Base-by-base conservation (phyloP, 1,284 basidiomycete species). In the Cutaneotrichosporon sp. region DNA sequence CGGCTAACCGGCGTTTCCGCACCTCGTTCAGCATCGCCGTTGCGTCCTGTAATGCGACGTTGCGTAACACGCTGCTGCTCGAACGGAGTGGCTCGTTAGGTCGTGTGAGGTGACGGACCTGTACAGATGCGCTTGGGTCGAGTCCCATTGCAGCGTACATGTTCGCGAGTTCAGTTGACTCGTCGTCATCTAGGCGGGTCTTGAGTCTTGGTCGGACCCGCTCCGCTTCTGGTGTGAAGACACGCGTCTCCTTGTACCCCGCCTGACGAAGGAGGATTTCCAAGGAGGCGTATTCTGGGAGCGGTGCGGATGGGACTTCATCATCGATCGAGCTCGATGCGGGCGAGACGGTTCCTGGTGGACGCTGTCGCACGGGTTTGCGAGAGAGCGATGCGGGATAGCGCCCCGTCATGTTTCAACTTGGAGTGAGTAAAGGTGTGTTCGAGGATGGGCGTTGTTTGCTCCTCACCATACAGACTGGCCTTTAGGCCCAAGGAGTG, bases 191-290 rank as follows among this genome's bases (percentile, higher is more conserved):
- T 72, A 67, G 5, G 34, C 69, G 69, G 40, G 66, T 65, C 34
- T 73, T 73, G 46, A 77, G 70, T 7, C 73, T 70, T 10, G 60
- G 58, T 10, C 80, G 75, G 7, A 72, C 65, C 56, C 86, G 84
- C 69, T 92, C 90, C 0, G 84, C 82, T 77, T 92, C 90, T 7
- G 92, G 91, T 0, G 92, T 92, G 72, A 90, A 90, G 18, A 94
- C 84, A 36, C 91, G 84, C 0, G 91, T 92, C 76, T 93, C 91
- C 77, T 91, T 92, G 83, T 92, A 93, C 4, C 91, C 91, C 0
- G 90, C 90, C 75, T 92, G 89, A 60, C 86, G 84, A 26, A 94
- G 83, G 18, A 94, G 83, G 78, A 92, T 89, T 71, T 92, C 91
- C 32, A 94, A 84, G 5, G 87, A 85, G 67, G 91, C 89, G 5